Percentiles rank a stretch among this genome's conserved stretches.
Evolutionary conservation across 2,329 filamentous ascomycete species (phyloP).

Genomic region (Xylaria sp.): DNA sequence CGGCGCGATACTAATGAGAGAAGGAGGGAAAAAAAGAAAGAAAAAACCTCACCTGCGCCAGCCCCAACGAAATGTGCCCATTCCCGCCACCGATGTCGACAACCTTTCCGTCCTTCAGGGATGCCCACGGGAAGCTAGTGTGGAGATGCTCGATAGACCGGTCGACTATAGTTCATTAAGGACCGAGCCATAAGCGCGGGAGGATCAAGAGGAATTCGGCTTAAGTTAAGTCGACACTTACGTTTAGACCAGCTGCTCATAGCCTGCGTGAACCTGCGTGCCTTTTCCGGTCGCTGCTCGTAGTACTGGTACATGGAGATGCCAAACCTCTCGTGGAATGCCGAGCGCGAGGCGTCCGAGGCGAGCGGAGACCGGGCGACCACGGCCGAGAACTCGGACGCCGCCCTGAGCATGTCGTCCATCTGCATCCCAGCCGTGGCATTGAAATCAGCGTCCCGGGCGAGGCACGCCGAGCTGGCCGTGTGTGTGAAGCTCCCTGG

Average conservation of each 20-base stretch:
- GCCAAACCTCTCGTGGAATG: constrained; percentile 35
- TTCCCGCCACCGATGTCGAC: constrained; percentile 42
- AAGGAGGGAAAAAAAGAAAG: neutral
- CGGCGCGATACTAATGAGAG: neutral
- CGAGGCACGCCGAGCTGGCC: constrained; percentile 22
- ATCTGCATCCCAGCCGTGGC: constrained; percentile 30
- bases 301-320: constrained; percentile 38
- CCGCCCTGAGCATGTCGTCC: constrained; percentile 40
- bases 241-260: constrained; percentile 38
- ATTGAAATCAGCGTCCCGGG: constrained; percentile 23
- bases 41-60: constrained; percentile 34
- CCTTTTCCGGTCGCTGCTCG: constrained; percentile 33
- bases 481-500: constrained; percentile 34
- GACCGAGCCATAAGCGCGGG: neutral
- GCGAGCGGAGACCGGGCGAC: constrained; percentile 24
- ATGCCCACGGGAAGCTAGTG: constrained; percentile 37
- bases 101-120: constrained; percentile 34
- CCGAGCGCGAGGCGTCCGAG: constrained; percentile 16
- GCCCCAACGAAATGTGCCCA: constrained; percentile 33
- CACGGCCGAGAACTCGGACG: constrained; percentile 29
- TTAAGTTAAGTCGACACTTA: constrained; percentile 34
- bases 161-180: constrained; percentile 30
- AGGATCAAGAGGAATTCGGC: constrained; percentile 5
- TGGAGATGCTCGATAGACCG: constrained; percentile 35
- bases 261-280: constrained; percentile 39